Base-by-base conservation (phyloP, 306 rosid genomes). In the Luffa aegyptiaca region DNA sequence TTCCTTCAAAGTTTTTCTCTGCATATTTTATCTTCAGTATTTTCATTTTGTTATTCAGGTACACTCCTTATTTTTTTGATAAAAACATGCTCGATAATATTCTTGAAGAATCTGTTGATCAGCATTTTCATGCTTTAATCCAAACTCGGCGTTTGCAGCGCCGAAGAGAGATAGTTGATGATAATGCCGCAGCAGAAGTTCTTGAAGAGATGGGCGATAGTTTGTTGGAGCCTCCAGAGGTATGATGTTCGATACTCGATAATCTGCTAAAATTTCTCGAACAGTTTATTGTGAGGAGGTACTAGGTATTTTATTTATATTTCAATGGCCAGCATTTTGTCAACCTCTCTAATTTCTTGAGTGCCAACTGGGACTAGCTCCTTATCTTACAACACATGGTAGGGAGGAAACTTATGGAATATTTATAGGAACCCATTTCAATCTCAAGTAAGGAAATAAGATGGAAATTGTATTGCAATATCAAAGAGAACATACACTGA, bases 21-120 rank as follows among this genome's bases (percentile, higher is more conserved):
- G 81, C 76, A 69, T 84, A 52, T 58, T 75, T 70, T 59, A 81
- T 86, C 79, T 81, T 81, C 66, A 63, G 71, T 68, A 70, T 82
- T 80, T 48, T 57, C 70, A 55, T 85, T 88, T 86, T 49, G 80
- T 85, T 65, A 78, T 57, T 81, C 90, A 96, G 99, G 98, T 96
- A 96, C 81, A 93, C 98, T 61, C 99, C 99, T 58, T 96, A 93
- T 88, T 96, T 96, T 86, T 93, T 96, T 79, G 99, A 96, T 86
- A 96, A 96, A 86, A 85, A 83, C 82, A 89, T 90, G 92, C 98
- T 96, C 58, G 99, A 96, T 87, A 89, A 93, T 88, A 93, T 93
- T 87, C 99, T 96, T 82, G 98, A 96, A 89, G 98, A 93, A 81
- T 94, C 99, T 66, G 98, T 93, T 73, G 99, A 96, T 86, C 98